A percentile compares a stretch with the other conserved stretches of the same genome.
phyloP scores from a whole-genome alignment of 2,329 filamentous ascomycete genomes.

The Teratosphaeria pseudoeucalypti region DNA sequence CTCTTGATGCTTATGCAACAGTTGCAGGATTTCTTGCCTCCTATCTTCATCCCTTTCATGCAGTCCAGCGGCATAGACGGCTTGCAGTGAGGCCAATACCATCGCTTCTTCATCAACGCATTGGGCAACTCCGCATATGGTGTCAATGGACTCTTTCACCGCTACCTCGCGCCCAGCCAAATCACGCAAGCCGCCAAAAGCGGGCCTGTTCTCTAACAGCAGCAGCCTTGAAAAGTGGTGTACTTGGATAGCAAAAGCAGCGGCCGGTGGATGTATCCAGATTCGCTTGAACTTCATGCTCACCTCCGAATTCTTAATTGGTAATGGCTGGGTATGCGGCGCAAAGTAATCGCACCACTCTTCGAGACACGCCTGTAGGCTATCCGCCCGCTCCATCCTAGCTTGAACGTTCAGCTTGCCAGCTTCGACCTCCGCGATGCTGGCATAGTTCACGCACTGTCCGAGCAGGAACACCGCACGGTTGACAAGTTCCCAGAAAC shows the following conservation, averaged over 20 bases:
- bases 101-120: constrained; percentile 29
- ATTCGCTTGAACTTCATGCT: constrained; percentile 32
- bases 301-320: constrained; percentile 12
- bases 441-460: constrained; percentile 47
- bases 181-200: constrained; percentile 21
- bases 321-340: constrained; percentile 30
- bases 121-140: constrained; percentile 39
- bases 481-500: constrained; percentile 41
- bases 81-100: constrained; percentile 31
- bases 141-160: constrained; percentile 34
- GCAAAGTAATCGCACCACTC: constrained; percentile 37
- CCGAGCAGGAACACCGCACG: constrained; percentile 44
- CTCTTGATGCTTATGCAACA: constrained; percentile 26
- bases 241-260: constrained; percentile 38
- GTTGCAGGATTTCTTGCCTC: constrained; percentile 22
- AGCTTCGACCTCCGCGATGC: constrained; percentile 34
- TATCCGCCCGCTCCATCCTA: constrained; percentile 36
- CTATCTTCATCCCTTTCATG: constrained; percentile 25
- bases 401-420: constrained; percentile 28
- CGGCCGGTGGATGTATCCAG: constrained; percentile 40
- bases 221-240: constrained; percentile 42
- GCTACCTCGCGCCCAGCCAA: constrained; percentile 32
- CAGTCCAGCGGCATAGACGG: constrained; percentile 29
- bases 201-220: constrained; percentile 38
- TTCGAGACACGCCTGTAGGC: constrained; percentile 36